Evolutionary conservation across 257 asterid genomes (phyloP).

Genomic region (Nicotiana undulata): DNA sequence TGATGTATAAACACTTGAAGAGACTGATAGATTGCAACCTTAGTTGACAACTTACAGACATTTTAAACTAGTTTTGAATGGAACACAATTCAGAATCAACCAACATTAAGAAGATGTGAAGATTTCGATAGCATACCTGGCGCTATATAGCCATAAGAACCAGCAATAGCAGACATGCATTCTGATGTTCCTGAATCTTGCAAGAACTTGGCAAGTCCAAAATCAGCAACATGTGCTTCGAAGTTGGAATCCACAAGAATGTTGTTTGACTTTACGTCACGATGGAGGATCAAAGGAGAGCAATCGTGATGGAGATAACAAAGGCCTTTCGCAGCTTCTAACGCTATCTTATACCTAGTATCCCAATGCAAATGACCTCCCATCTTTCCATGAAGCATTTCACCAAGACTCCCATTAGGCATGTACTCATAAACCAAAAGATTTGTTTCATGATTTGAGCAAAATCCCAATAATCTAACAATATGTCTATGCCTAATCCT

Average conservation of each 20-base stretch:
- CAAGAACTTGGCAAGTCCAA: slow-evolving; percentile 54
- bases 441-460: slow-evolving; percentile 26
- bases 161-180: slow-evolving; percentile 32
- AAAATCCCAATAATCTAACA: slow-evolving; percentile 21
- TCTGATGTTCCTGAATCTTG: slow-evolving; percentile 54
- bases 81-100: neutral
- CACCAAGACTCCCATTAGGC: slow-evolving; percentile 58
- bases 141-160: slow-evolving; percentile 27
- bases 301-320: slow-evolving; percentile 28
- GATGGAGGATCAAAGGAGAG: slow-evolving; percentile 26
- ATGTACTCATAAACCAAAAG: slow-evolving; percentile 75
- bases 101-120: neutral
- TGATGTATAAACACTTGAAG: neutral
- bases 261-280: slow-evolving; percentile 81
- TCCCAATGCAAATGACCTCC: slow-evolving; percentile 26
- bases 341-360: slow-evolving; percentile 20
- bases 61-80: neutral
- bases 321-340: slow-evolving; percentile 27
- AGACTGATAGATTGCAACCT: neutral
- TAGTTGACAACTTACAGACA: neutral
- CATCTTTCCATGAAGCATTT: slow-evolving; percentile 23
- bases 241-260: slow-evolving; percentile 20
- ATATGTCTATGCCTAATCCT: slow-evolving; percentile 24
- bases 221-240: slow-evolving; percentile 29
- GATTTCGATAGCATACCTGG: slow-evolving; percentile 16